A percentile compares a stretch with the other conserved stretches of the same genome.
These are phyloP conservation scores for Verticillium isaacii DNA, from an alignment of 2,329 filamentous ascomycete genomes.

Conservation along the genomic window DNA sequence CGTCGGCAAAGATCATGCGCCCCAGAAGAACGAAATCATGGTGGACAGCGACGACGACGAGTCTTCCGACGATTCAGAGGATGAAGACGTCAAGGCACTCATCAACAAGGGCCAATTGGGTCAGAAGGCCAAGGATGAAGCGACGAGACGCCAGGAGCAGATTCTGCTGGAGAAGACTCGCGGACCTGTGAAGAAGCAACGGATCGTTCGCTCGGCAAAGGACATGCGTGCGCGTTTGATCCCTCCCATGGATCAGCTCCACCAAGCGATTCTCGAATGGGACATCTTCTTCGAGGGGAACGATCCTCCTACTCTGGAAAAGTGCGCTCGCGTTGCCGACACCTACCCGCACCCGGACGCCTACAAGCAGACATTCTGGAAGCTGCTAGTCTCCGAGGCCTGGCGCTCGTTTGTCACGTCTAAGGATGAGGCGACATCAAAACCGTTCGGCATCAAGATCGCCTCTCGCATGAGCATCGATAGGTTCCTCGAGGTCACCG, in stretches of 20 bases:
- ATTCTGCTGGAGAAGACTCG: constrained; percentile 52
- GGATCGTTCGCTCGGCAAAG: constrained; percentile 75
- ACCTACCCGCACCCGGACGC: constrained; percentile 70
- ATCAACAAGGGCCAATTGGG: constrained; percentile 41
- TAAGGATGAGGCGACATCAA: constrained; percentile 78
- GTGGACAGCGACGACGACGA: constrained; percentile 67
- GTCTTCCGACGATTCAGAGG: constrained; percentile 56
- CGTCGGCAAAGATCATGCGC: constrained; percentile 72
- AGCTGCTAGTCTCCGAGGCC: constrained; percentile 84
- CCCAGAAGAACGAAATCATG: constrained; percentile 81
- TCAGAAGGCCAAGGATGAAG: constrained; percentile 44
- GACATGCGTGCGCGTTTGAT: constrained; percentile 92
- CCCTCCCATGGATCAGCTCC: constrained; percentile 79
- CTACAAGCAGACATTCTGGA: constrained; percentile 88
- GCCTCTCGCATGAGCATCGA: constrained; percentile 86
- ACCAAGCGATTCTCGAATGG: constrained; percentile 86
- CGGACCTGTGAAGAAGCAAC: constrained; percentile 78
- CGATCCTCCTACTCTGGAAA: constrained; percentile 70
- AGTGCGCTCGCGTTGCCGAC: constrained; percentile 72
- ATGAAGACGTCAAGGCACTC: constrained; percentile 36
- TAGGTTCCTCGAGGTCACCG: constrained; percentile 87
- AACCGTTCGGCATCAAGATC: constrained; percentile 82
- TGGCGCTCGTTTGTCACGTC: constrained; percentile 92
- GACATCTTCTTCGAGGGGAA: constrained; percentile 89
- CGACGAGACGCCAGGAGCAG: constrained; percentile 37